Conservation (phyloP, 495 filamentous ascomycete species). For the Apiosordaria backusii region DNA sequence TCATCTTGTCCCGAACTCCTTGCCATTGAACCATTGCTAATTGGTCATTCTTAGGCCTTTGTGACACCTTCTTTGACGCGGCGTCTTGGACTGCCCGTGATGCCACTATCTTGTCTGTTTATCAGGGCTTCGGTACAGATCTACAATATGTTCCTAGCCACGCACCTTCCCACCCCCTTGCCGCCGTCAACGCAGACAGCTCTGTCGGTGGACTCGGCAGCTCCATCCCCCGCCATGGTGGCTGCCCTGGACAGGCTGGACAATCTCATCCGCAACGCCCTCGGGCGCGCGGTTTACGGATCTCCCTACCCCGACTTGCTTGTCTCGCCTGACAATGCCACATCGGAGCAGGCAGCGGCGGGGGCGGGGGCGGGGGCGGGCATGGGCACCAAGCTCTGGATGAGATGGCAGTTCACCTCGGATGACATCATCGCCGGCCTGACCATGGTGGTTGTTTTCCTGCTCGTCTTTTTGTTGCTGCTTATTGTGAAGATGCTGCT, state of each 20-base stretch:
- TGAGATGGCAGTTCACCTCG: conserved; percentile 38
- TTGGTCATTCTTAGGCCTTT: conserved; percentile 61
- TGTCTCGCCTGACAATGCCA: conserved; percentile 12
- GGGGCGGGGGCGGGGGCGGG: background rate
- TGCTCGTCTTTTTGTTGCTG: conserved; percentile 72
- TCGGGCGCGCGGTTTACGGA: conserved; percentile 64
- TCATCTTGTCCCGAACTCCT: background rate
- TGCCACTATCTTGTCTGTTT: conserved; percentile 91
- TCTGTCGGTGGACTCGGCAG: conserved; percentile 49
- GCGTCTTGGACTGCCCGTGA: conserved; percentile 84
- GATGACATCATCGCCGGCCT: conserved; percentile 66
- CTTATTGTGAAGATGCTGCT: conserved; percentile 78
- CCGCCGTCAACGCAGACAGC: conserved; percentile 66
- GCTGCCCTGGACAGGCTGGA: conserved; percentile 73
- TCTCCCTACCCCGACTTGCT: conserved; percentile 33
- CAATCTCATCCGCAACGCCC: conserved; percentile 65
- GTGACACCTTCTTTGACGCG: conserved; percentile 78
- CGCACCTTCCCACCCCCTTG: conserved; percentile 69
- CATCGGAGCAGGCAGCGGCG: background rate
- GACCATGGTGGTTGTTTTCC: conserved; percentile 75
- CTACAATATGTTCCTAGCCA: conserved; percentile 96
- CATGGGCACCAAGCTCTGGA: conserved; percentile 21
- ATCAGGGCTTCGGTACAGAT: conserved; percentile 92
- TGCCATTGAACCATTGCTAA: background rate
- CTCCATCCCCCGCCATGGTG: conserved; percentile 62